phyloP scores from a whole-genome alignment of 2,329 filamentous ascomycete species.

The Periglandula ipomoeae region DNA sequence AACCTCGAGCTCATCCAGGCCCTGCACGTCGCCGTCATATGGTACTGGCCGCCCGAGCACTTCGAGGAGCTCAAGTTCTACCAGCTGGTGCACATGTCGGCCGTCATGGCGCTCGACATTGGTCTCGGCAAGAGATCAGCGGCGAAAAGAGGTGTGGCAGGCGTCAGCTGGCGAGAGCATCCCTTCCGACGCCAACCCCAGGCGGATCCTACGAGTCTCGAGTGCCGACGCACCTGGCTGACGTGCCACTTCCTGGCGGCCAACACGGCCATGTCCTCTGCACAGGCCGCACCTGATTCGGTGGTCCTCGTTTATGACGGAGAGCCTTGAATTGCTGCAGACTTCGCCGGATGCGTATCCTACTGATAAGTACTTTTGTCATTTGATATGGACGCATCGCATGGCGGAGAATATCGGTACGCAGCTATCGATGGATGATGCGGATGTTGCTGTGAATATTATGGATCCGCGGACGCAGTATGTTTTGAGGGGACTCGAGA shows the following conservation, averaged over 20 bases:
- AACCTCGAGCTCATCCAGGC: conserved; percentile 76
- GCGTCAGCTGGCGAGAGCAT: conserved; percentile 29
- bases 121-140: conserved; percentile 50
- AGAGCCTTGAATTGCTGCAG: conserved; percentile 47
- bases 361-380: conserved; percentile 48
- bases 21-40: conserved; percentile 64
- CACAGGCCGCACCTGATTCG: conserved; percentile 51
- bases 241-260: conserved; percentile 49
- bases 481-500: conserved; percentile 55
- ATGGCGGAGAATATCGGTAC: conserved; percentile 60
- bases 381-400: conserved; percentile 49
- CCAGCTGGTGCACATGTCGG: conserved; percentile 72
- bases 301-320: conserved; percentile 51
- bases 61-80: conserved; percentile 87
- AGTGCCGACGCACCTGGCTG: conserved; percentile 49
- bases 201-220: conserved; percentile 44
- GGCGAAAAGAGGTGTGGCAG: conserved; percentile 13
- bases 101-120: conserved; percentile 75
- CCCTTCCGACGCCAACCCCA: conserved; percentile 30
- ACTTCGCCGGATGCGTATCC: conserved; percentile 44
- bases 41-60: conserved; percentile 77
- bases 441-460: conserved; percentile 42
- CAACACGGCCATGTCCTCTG: conserved; percentile 52
- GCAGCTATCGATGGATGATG: conserved; percentile 60
- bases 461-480: conserved; percentile 56